Evolutionary conservation across 1,284 basidiomycete species (phyloP).

Genomic region (Marasmius tenuissimus): DNA sequence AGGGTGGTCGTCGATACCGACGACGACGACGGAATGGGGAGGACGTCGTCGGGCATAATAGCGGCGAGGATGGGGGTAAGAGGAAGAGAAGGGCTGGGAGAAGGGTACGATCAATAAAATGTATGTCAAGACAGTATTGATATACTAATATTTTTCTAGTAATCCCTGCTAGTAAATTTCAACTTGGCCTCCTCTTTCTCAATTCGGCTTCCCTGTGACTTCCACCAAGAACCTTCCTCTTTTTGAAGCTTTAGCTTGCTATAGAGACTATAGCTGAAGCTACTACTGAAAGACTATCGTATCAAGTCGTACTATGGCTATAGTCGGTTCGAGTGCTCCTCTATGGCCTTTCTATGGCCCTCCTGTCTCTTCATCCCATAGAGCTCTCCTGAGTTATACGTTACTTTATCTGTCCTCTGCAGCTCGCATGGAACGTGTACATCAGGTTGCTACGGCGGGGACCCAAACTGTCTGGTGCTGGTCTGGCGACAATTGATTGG

Average conservation of each 20-base stretch:
- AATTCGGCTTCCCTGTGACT: not conserved
- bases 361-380: not conserved
- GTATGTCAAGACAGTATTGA: slow-evolving; percentile 2
- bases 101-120: slow-evolving; percentile 22
- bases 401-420: too few relatives aligned
- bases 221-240: not conserved
- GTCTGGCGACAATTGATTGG: not conserved
- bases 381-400: too few relatives aligned
- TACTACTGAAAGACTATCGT: not conserved
- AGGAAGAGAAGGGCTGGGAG: slow-evolving; percentile 4
- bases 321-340: too few relatives aligned
- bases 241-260: not conserved
- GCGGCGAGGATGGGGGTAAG: slow-evolving; percentile 7
- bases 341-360: not conserved
- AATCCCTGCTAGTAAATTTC: not conserved
- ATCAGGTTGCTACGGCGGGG: too few relatives aligned
- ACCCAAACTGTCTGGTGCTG: too few relatives aligned
- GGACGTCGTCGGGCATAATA: slow-evolving; percentile 49
- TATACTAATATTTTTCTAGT: not conserved
- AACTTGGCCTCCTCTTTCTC: slow-evolving; percentile 6
- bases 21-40: slow-evolving; percentile 8
- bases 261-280: not conserved
- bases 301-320: too few relatives aligned
- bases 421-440: too few relatives aligned
- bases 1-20: slow-evolving; percentile 34